A percentile compares a stretch with the other conserved stretches of the same genome.
phyloP scores from a whole-genome alignment of 768 basidiomycete species.

The Lactarius trivialis region DNA sequence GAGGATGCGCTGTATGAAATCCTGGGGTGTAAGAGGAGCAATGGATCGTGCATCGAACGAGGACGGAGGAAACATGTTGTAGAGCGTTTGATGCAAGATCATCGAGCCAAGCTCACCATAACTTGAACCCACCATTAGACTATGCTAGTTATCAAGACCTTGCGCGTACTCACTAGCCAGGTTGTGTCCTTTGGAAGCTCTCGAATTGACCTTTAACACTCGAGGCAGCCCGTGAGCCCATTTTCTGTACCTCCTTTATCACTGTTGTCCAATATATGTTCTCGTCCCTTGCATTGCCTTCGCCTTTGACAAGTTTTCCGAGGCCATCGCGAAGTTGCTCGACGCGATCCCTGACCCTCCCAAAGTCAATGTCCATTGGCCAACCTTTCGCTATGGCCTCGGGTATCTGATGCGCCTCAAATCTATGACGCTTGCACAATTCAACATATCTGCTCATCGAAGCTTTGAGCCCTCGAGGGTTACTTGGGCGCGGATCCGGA shows the following conservation, averaged over 20 bases:
- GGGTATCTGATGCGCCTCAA: conserved; percentile 68
- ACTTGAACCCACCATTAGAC: conserved; percentile 35
- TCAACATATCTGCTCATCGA: conserved; percentile 48
- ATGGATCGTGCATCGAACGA: conserved; percentile 48
- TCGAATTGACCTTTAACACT: conserved; percentile 71
- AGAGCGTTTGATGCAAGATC: conserved; percentile 72
- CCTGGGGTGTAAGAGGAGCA: conserved; percentile 59
- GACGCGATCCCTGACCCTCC: conserved; percentile 46
- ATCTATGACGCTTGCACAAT: conserved; percentile 73
- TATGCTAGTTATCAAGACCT: too few relatives aligned
- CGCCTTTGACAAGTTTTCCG: conserved; percentile 42
- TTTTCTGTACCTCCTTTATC: conserved; percentile 52
- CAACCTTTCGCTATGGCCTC: conserved; percentile 65
- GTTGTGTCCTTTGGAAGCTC: conserved; percentile 75
- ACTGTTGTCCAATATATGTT: conserved; percentile 67
- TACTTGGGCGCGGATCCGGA: conserved; percentile 58
- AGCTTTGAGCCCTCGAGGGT: conserved; percentile 56
- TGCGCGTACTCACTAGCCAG: conserved; percentile 70
- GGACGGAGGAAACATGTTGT: conserved; percentile 63
- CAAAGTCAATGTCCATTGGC: conserved; percentile 70
- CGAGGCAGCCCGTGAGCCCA: conserved; percentile 57
- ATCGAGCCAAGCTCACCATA: conserved; percentile 83
- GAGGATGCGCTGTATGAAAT: conserved; percentile 80
- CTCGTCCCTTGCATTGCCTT: conserved; percentile 31
- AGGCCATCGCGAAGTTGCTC: conserved; percentile 43